Conservation (phyloP, 441 rosid genomes). For the Adansonia rubrostipa region DNA sequence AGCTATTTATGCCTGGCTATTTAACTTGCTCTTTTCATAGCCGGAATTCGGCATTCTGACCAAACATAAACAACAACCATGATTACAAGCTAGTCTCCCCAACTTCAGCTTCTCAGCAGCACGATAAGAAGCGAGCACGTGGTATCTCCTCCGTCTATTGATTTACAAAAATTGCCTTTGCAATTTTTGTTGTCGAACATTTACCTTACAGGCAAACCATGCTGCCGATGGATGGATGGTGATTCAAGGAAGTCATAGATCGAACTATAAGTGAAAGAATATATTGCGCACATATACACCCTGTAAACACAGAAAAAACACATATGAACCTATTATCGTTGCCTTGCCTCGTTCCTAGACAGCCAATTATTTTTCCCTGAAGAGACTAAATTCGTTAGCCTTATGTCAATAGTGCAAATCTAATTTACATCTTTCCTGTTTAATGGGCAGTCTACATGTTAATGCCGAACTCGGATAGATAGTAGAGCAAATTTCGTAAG, state of each 20-base stretch:
- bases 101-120: conserved; percentile 9
- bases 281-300: background rate
- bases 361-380: no score
- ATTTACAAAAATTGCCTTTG: background rate
- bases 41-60: no score
- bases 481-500: no score
- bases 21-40: no score
- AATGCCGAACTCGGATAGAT: no score
- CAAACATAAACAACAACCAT: no score
- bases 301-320: no score
- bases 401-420: no score
- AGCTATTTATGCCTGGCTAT: no score
- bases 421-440: background rate
- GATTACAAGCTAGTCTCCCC: background rate
- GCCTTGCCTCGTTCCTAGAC: no score
- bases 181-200: background rate
- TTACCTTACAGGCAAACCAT: background rate
- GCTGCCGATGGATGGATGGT: background rate
- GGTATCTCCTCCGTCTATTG: background rate
- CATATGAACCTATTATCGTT: no score
- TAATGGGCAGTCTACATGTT: background rate
- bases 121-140: background rate
- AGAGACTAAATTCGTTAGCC: no score
- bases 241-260: background rate
- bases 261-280: conserved; percentile 1